Percentiles rank a stretch among this genome's conserved stretches.
phyloP scores from a whole-genome alignment of 2,329 filamentous ascomycete genomes.

The Fusarium pseudonygamai region DNA sequence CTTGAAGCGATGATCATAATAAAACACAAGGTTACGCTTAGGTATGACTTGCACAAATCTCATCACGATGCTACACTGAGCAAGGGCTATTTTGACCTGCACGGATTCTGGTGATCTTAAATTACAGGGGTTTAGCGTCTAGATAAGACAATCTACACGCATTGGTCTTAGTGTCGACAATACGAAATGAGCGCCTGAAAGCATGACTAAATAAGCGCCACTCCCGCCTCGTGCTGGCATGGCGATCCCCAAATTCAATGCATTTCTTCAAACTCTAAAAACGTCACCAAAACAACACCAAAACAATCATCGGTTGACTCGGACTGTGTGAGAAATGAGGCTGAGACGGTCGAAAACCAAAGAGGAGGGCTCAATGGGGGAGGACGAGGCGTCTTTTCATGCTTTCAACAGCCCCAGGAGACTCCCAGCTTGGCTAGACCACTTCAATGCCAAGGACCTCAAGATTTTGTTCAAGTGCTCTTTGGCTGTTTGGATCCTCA shows the following conservation, averaged over 20 bases:
- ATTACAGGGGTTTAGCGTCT: background rate
- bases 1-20: background rate
- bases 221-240: background rate
- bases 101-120: background rate
- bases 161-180: slow-evolving; percentile 10
- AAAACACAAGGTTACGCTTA: background rate
- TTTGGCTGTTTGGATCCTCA: slow-evolving; percentile 36
- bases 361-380: background rate
- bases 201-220: background rate
- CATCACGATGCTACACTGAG: background rate
- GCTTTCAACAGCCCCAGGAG: slow-evolving; percentile 5
- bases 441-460: slow-evolving; percentile 36
- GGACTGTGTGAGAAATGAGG: background rate
- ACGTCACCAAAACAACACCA: background rate
- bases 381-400: slow-evolving; percentile 4
- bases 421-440: slow-evolving; percentile 33
- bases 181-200: slow-evolving; percentile 1
- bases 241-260: background rate
- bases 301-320: background rate
- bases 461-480: slow-evolving; percentile 37
- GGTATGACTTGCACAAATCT: background rate
- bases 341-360: background rate
- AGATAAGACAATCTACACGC: background rate
- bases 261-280: background rate
- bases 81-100: background rate